Base-by-base conservation (phyloP, 2,329 filamentous ascomycete genomes). In the Neofusicoccum sp. region DNA sequence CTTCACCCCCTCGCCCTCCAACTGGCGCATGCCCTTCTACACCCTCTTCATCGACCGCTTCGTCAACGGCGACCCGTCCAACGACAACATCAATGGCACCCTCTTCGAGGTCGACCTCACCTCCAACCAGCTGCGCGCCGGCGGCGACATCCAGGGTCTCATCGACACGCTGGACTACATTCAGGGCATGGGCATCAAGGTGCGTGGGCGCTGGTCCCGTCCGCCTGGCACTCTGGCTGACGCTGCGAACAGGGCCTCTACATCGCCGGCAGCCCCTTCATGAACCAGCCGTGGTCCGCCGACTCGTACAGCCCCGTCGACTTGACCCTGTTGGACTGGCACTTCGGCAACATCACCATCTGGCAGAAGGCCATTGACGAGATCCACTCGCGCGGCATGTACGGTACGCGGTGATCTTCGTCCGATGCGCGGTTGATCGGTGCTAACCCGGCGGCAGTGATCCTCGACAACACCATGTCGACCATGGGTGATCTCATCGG, bases 1-100 rank as follows among this genome's bases (percentile, higher is more conserved):
- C 4, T 87, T 83, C 65, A 69, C 73, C 16, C 73, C 76, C 0
- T 87, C 85, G 20, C 86, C 86, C 1, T 69, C 75, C 0, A 88
- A 84, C 65, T 89, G 86, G 86, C 79, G 86, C 28, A 81, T 88
- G 63, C 86, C 86, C 0, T 84, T 87, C 67, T 89, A 89, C 69
- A 86, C 84, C 7, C 74, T 88, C 47, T 86, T 87, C 68, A 72
- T 87, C 9, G 86, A 88, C 69, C 77, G 84, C 62, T 88, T 83
- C 66, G 84, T 86, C 43, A 87, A 88, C 66, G 86, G 86, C 20
- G 82, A 88, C 65, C 85, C 86, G 6, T 78, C 76, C 2, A 88
- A 88, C 67, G 85, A 88, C 68, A 81, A 87, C 66, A 80, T 80
- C 44, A 88, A 88, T 68, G 81, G 78, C 8, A 87, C 85, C 0